These are phyloP conservation scores for Syzygium syzygioides DNA, from an alignment of 441 rosid genomes.

Conservation along the genomic window DNA sequence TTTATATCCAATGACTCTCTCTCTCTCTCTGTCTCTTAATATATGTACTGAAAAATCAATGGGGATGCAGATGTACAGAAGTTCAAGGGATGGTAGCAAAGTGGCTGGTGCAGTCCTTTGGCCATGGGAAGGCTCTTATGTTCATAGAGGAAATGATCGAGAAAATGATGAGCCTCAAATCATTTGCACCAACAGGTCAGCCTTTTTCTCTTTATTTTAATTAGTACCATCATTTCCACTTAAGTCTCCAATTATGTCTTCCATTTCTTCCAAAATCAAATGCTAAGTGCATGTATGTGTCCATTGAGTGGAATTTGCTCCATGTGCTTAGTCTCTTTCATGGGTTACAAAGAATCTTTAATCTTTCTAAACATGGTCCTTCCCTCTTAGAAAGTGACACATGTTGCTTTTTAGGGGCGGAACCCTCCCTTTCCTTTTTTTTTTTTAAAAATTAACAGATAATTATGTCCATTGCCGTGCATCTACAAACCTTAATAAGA, in stretches of 20 bases:
- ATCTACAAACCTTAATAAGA: neutral
- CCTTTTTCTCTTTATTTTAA: neutral
- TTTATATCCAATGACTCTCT: neutral
- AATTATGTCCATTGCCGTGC: neutral
- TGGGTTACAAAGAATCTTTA: neutral
- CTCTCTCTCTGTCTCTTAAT: neutral
- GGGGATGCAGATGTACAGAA: neutral
- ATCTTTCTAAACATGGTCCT: neutral
- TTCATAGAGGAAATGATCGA: neutral
- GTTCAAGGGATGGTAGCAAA: neutral
- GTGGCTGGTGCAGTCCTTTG: neutral
- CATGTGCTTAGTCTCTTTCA: neutral
- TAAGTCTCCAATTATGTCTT: neutral
- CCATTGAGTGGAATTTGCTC: neutral
- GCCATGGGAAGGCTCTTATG: neutral
- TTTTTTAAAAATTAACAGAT: neutral
- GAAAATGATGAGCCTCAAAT: neutral
- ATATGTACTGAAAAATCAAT: neutral
- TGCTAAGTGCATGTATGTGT: neutral
- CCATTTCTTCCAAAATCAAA: neutral
- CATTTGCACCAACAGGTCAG: neutral
- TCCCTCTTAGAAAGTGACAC: neutral
- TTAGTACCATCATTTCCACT: neutral
- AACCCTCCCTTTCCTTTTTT: neutral
- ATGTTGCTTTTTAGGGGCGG: neutral